These are phyloP conservation scores for Mycena pura DNA, from an alignment of 768 basidiomycete genomes.

Conservation along the genomic window DNA sequence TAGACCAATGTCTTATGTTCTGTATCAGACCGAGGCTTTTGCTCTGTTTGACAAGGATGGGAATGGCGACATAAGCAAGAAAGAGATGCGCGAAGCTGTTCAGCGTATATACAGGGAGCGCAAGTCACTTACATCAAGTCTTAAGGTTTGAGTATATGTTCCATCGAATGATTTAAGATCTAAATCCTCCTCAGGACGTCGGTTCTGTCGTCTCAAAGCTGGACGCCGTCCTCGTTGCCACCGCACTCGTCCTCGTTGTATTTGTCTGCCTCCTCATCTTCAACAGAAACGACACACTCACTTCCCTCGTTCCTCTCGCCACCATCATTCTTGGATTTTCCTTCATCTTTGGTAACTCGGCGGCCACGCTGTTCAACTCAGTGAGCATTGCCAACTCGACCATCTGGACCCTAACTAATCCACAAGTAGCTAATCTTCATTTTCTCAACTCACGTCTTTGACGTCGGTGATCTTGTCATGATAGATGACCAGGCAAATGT, in stretches of 20 bases:
- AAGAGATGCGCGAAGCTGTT: slow-evolving; percentile 84
- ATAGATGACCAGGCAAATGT: slow-evolving; percentile 70
- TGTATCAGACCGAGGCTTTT: slow-evolving; percentile 67
- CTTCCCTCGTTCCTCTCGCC: slow-evolving; percentile 79
- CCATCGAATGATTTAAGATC: not conserved
- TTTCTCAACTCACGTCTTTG: slow-evolving; percentile 86
- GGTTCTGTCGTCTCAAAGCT: slow-evolving; percentile 78
- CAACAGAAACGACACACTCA: slow-evolving; percentile 66
- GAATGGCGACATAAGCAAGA: slow-evolving; percentile 81
- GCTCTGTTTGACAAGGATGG: slow-evolving; percentile 78
- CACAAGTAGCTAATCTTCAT: slow-evolving; percentile 85
- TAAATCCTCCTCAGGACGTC: slow-evolving; percentile 57
- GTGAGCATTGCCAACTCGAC: slow-evolving; percentile 27
- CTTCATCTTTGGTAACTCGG: slow-evolving; percentile 85
- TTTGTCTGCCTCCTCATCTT: slow-evolving; percentile 82
- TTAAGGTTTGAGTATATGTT: slow-evolving; percentile 59
- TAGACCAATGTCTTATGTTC: not conserved
- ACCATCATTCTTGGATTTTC: slow-evolving; percentile 85
- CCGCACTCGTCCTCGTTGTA: slow-evolving; percentile 63
- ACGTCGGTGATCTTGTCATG: slow-evolving; percentile 83
- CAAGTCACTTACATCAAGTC: slow-evolving; percentile 69
- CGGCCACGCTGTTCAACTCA: slow-evolving; percentile 79
- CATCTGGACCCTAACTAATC: not conserved
- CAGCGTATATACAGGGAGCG: slow-evolving; percentile 82
- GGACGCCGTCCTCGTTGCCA: slow-evolving; percentile 71